phyloP scores from a whole-genome alignment of 129 eudicot species.

The Tagetes patula region DNA sequence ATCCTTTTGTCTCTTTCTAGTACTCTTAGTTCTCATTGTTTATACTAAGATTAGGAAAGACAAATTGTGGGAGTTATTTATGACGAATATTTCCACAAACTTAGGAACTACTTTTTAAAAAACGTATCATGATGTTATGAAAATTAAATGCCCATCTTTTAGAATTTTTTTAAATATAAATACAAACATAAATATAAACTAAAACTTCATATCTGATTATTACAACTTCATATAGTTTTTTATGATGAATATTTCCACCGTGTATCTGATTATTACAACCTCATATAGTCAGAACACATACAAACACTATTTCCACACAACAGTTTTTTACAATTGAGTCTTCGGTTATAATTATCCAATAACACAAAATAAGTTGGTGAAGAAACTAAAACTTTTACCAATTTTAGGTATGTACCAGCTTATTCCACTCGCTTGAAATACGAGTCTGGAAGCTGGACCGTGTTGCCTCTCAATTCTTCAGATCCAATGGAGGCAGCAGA shows the following conservation, averaged over 20 bases:
- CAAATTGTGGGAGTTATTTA: background rate
- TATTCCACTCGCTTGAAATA: constrained; percentile 85
- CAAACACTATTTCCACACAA: background rate
- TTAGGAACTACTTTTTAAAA: background rate
- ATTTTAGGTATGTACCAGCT: constrained; percentile 82
- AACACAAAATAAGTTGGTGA: background rate
- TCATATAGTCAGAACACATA: background rate
- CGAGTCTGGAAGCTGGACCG: constrained; percentile 63
- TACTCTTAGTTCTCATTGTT: background rate
- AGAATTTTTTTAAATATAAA: background rate
- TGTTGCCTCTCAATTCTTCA: constrained; percentile 66
- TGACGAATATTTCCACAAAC: background rate
- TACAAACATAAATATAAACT: too few species aligned
- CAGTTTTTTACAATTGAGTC: background rate
- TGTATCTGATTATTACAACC: background rate
- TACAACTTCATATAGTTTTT: background rate
- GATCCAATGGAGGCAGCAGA: constrained; percentile 63
- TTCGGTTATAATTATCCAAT: background rate
- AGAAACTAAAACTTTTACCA: constrained; percentile 10
- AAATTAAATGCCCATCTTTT: background rate
- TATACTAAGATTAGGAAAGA: background rate
- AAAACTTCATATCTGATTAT: background rate
- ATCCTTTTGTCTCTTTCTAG: background rate
- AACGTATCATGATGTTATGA: background rate
- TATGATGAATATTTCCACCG: background rate